These are phyloP conservation scores for Russula compacta DNA, from an alignment of 768 basidiomycete genomes.

Conservation along the genomic window DNA sequence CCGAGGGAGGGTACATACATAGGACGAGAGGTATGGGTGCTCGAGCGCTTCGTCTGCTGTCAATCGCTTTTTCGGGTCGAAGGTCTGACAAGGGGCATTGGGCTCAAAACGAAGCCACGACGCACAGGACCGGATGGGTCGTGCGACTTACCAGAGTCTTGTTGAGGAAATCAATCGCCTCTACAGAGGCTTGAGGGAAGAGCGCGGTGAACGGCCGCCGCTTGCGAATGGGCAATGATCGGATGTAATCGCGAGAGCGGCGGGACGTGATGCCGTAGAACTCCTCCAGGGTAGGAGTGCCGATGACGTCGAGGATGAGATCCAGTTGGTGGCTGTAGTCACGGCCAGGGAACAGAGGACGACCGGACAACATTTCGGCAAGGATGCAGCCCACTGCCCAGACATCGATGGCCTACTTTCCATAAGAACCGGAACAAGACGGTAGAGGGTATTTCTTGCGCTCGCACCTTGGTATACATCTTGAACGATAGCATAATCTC, in stretches of 20 bases:
- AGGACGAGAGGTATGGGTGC: conserved; percentile 75
- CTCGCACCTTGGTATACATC: conserved; percentile 63
- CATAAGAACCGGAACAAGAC: background rate
- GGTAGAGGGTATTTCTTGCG: background rate
- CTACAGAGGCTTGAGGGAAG: conserved; percentile 68
- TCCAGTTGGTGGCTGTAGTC: conserved; percentile 84
- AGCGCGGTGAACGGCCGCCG: conserved; percentile 57
- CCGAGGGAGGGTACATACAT: conserved; percentile 37
- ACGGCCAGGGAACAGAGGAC: conserved; percentile 81
- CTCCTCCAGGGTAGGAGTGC: conserved; percentile 82
- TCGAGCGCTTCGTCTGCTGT: conserved; percentile 75
- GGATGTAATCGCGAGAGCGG: conserved; percentile 80
- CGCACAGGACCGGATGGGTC: background rate
- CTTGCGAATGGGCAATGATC: conserved; percentile 77
- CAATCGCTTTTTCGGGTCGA: conserved; percentile 80
- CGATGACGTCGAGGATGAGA: conserved; percentile 82
- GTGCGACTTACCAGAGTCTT: conserved; percentile 48
- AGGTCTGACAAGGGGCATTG: conserved; percentile 42
- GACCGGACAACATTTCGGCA: conserved; percentile 73
- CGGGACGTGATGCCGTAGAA: conserved; percentile 84
- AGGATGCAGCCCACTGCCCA: conserved; percentile 72
- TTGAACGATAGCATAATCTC: conserved; percentile 95
- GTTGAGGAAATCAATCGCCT: conserved; percentile 63
- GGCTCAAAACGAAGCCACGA: background rate
- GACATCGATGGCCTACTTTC: conserved; percentile 51